Evolutionary conservation across 371 early-diverging fungal species (phyloP).

Genomic region (Lichtheimia hyalospora): DNA sequence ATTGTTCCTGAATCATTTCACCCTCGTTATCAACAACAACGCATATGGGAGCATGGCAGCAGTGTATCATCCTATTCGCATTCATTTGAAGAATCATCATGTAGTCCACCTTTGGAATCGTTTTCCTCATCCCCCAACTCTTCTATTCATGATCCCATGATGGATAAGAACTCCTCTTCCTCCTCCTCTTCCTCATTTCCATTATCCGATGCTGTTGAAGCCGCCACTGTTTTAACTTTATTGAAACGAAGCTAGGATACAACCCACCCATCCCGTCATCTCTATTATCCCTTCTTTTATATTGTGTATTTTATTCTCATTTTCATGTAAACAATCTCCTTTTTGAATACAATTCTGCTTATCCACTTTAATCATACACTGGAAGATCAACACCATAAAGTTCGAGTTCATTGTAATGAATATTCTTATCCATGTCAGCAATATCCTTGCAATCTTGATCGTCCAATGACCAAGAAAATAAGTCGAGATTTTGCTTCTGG

Average conservation of each 20-base stretch:
- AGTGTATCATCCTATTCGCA: slow-evolving; percentile 10
- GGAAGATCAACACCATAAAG: slow-evolving; percentile 34
- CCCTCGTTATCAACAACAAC: neutral
- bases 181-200: slow-evolving; percentile 15
- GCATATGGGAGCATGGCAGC: neutral
- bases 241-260: slow-evolving; percentile 31
- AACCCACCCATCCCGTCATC: neutral
- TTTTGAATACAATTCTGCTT: neutral
- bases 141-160: slow-evolving; percentile 7
- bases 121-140: slow-evolving; percentile 9
- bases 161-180: slow-evolving; percentile 8
- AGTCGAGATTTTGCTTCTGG: slow-evolving; percentile 29
- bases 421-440: slow-evolving; percentile 9
- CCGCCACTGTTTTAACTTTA: slow-evolving; percentile 39
- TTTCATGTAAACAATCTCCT: slow-evolving; percentile 1
- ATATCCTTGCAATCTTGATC: slow-evolving; percentile 17
- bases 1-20: slow-evolving; percentile 4
- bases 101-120: slow-evolving; percentile 5
- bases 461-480: slow-evolving; percentile 19
- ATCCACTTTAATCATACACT: slow-evolving; percentile 27
- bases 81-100: slow-evolving; percentile 6
- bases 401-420: slow-evolving; percentile 25
- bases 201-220: slow-evolving; percentile 34
- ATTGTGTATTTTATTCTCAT: slow-evolving; percentile 4
- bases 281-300: slow-evolving; percentile 9